Percentiles rank a stretch among this genome's conserved stretches.
Evolutionary conservation across 1,139 yeast genomes (phyloP).

Genomic region (Lodderomyces margitis): DNA sequence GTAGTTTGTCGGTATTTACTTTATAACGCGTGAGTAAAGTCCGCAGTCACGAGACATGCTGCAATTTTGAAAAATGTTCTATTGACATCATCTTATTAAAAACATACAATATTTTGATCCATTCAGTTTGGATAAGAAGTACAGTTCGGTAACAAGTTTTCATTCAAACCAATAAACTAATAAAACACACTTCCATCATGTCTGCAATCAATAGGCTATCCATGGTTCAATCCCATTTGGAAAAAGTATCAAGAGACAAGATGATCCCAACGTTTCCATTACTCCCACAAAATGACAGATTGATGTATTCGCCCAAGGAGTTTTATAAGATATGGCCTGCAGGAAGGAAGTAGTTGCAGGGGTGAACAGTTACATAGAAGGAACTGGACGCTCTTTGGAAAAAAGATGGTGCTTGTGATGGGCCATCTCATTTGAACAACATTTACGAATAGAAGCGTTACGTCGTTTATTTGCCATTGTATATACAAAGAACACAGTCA

Average conservation of each 20-base stretch:
- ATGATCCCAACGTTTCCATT: slow-evolving; percentile 1
- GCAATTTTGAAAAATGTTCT: too few relatives aligned
- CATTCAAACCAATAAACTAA: too few relatives aligned
- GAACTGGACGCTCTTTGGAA: too few relatives aligned
- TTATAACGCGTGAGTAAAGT: too few relatives aligned
- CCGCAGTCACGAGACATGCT: slow-evolving; percentile 6
- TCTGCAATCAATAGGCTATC: slow-evolving; percentile 18
- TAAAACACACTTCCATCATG: slow-evolving; percentile 2
- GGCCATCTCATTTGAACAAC: neutral
- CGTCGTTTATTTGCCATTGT: neutral
- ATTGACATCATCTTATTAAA: too few relatives aligned
- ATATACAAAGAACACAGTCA: neutral
- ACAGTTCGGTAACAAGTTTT: too few relatives aligned
- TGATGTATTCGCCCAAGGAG: neutral
- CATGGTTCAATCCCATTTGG: slow-evolving; percentile 22
- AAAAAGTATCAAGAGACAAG: slow-evolving; percentile 1
- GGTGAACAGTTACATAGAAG: too few relatives aligned
- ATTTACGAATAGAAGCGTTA: neutral
- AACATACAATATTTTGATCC: too few relatives aligned
- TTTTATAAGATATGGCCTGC: neutral
- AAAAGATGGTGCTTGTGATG: too few relatives aligned
- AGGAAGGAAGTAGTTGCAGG: neutral
- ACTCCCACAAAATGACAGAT: neutral
- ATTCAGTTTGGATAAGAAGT: too few relatives aligned
- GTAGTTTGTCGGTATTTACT: too few relatives aligned